phyloP scores from a whole-genome alignment of 371 early-diverging fungal species.

The Capniomyces stellatus region DNA sequence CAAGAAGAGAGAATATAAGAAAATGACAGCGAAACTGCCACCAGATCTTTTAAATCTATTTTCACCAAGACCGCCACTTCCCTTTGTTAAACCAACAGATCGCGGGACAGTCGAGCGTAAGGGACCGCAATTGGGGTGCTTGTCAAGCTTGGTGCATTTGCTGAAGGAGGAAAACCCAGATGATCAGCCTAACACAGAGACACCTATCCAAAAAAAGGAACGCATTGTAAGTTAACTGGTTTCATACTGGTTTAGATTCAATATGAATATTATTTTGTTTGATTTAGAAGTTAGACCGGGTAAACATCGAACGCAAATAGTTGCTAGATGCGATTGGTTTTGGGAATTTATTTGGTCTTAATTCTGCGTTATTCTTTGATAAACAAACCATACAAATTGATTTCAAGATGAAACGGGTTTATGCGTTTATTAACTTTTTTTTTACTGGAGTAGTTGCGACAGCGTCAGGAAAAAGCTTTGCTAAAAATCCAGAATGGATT shows the following conservation, averaged over 20 bases:
- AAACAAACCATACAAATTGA: too few relatives aligned
- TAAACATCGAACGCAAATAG: too few relatives aligned
- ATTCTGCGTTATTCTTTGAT: too few relatives aligned
- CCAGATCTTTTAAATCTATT: constrained; percentile 76
- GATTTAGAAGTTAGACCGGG: too few relatives aligned
- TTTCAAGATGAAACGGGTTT: too few relatives aligned
- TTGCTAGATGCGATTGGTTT: too few relatives aligned
- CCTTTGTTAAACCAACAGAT: constrained; percentile 53
- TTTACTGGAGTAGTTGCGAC: constrained; percentile 10
- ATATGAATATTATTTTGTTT: too few relatives aligned
- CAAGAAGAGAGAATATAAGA: neutral
- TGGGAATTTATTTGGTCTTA: too few relatives aligned
- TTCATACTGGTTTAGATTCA: too few relatives aligned
- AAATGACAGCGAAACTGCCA: constrained; percentile 59
- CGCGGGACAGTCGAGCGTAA: constrained; percentile 42
- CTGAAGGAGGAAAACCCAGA: constrained; percentile 37
- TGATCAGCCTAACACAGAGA: constrained; percentile 4
- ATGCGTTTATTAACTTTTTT: constrained; percentile 31
- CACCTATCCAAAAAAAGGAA: constrained; percentile 12
- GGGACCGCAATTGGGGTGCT: constrained; percentile 38
- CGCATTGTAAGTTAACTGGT: constrained; percentile 11
- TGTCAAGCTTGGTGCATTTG: constrained; percentile 42
- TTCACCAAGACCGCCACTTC: constrained; percentile 77
- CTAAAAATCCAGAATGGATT: neutral
- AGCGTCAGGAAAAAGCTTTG: constrained; percentile 45